Conservation (phyloP, 2,329 filamentous ascomycete species). For the Fusarium continuum region DNA sequence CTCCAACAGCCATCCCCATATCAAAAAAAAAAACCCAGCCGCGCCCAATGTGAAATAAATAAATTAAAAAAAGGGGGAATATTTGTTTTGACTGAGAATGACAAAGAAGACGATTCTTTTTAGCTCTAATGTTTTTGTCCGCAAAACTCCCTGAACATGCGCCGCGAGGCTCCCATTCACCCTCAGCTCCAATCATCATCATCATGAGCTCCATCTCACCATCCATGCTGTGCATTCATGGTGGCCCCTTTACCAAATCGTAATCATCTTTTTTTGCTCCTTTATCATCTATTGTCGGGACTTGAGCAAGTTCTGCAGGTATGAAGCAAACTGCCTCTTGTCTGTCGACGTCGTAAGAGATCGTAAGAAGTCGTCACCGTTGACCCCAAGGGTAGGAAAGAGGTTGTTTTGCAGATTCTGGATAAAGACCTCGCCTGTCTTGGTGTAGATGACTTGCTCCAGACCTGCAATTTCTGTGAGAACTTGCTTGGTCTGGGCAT, state of each 20-base stretch:
- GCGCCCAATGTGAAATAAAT: constrained; percentile 29
- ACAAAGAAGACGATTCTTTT: constrained; percentile 44
- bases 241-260: neutral
- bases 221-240: constrained; percentile 13
- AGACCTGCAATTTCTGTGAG: constrained; percentile 86
- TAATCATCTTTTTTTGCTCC: constrained; percentile 1
- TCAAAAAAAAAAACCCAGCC: constrained; percentile 21
- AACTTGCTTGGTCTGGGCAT: constrained; percentile 89
- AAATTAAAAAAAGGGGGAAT: constrained; percentile 36
- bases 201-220: constrained; percentile 18
- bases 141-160: constrained; percentile 45
- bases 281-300: constrained; percentile 46
- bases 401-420: constrained; percentile 71
- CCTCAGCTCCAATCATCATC: constrained; percentile 19
- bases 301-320: constrained; percentile 68
- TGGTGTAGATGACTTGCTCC: constrained; percentile 89
- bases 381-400: constrained; percentile 71
- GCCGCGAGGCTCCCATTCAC: constrained; percentile 40
- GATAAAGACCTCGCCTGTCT: constrained; percentile 85
- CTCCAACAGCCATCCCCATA: constrained; percentile 9
- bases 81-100: constrained; percentile 39
- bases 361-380: constrained; percentile 67
- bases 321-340: constrained; percentile 70
- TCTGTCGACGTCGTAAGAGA: constrained; percentile 67
- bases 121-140: constrained; percentile 44